Base-by-base conservation (phyloP, 345 rosid genomes). In the Eucalyptus camaldulensis region DNA sequence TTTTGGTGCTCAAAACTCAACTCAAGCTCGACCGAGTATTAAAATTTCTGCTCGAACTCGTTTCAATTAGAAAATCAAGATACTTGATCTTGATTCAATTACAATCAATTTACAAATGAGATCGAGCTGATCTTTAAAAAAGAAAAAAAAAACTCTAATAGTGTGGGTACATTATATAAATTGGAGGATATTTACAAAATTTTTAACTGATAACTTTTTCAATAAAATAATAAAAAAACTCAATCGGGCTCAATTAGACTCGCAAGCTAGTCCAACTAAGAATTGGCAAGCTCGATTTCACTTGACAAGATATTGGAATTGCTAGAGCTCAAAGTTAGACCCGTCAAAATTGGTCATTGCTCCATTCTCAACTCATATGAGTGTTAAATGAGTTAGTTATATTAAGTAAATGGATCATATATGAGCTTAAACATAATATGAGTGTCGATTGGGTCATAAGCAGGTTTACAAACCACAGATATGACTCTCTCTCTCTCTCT, bases 211-310 rank as follows among this genome's bases (percentile, higher is more conserved):
- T 65, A 65, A 13, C 5, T 65, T n/a, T n/a, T 65, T 65, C 76
- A 65, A 65, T 10, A 65, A 65, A 29, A 65, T 2, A 62, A 60
- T 4, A 29, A 29, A 13, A 13, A 29, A 65, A n/a, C 19, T 4
- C 6, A 1, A 29, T 29, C 5, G 0, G 2, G 76, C 76, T 65
- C 10, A 29, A 65, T 65, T n/a, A 65, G 10, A 65, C 37, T 65
- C 3, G 0, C 10, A 8, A n/a, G 9, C 72, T 10, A 6, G 0
- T 33, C 7, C 0, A 69, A 9, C 80, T 8, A 8, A 31, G 8
- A 33, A 69, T 69, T 69, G 6, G 44, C 81, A 69, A 72, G 7
- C 81, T 33, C 4, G 2, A 31, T 40, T 69, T 17, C 44, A 31
- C 37, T 17, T 33, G 81, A 72, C 44, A 17, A 17, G 25, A 33